phyloP scores from a whole-genome alignment of 768 basidiomycete genomes.

The Auriscalpium orientale region DNA sequence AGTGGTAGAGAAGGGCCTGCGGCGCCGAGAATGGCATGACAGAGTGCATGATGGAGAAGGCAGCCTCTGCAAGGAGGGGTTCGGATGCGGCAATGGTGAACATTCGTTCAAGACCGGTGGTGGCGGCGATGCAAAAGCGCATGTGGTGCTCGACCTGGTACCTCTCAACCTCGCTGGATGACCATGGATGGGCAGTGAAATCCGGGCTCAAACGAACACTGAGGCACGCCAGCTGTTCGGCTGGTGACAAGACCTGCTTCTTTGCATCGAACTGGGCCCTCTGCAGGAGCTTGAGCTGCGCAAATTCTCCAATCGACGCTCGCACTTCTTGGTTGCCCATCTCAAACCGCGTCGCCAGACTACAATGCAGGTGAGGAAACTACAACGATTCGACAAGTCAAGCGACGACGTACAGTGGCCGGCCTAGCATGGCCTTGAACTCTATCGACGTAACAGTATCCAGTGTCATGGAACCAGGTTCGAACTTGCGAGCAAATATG shows the following conservation, averaged over 20 bases:
- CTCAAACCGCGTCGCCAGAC: conserved; percentile 13
- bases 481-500: conserved; percentile 13
- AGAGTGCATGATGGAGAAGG: conserved; percentile 12
- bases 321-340: neutral
- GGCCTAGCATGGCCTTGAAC: conserved; percentile 18
- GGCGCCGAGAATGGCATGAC: neutral
- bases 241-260: too few relatives aligned
- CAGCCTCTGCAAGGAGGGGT: conserved; percentile 24
- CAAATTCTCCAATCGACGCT: conserved; percentile 6
- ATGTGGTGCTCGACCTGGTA: conserved; percentile 26
- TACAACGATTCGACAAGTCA: neutral
- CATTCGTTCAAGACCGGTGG: conserved; percentile 12
- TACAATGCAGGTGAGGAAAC: neutral
- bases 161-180: conserved; percentile 12
- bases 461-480: conserved; percentile 7
- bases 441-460: conserved; percentile 9
- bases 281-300: conserved; percentile 3
- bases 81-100: conserved; percentile 22
- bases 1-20: neutral
- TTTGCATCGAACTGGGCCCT: neutral
- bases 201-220: conserved; percentile 20
- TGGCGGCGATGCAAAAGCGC: conserved; percentile 21
- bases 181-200: conserved; percentile 17
- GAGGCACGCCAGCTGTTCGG: conserved; percentile 7
- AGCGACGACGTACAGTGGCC: conserved; percentile 19